Base-by-base conservation (phyloP, 202 grass and related monocot species). In the Schoenoplectus triqueter region DNA sequence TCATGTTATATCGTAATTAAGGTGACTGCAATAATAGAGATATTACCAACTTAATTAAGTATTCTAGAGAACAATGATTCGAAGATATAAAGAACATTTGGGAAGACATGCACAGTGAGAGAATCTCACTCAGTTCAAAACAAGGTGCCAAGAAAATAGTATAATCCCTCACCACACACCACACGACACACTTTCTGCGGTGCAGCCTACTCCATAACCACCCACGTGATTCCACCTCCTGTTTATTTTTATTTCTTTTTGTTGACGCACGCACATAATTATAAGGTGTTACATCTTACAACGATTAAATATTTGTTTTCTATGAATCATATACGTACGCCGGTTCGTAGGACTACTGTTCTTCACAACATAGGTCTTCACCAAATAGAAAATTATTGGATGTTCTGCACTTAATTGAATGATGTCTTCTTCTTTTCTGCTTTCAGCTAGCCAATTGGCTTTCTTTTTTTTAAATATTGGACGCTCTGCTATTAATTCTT, bases 121-220 rank as follows among this genome's bases (percentile, higher is more conserved):
- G 81, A 83, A 83, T 83, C 81, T 83, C 81, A 83, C 46, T 71
- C 65, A 83, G 65, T 18, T 70, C 19, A 83, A 68, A 78, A 86
- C 73, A 63, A 73, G 31, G 31, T 31, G 31, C 31, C 31, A 31
- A 31, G 31, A 31, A 31, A 31, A 31, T 47, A 63, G 52, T 76
- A 77, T 75, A 86, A 82, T 77, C 46, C 82, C 21, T 66, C 10
- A 64, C 10, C 68, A 86, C 84, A 86, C 69, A 31, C 31, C 31
- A 31, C 31, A 31, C 31, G 88, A 89, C 88, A 86, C 80, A 82
- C 69, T 84, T 84, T 71, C 19, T 86, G 78, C 84, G 88, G 80
- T 79, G 88, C 39, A 79, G 70, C 88, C 52, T 40, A 49, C 51
- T 59, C 77, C 52, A 77, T 76, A 73, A 59, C 79, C 64, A 31